Conservation (phyloP, 176 grass and related monocot genomes). For the Raddia guianensis region DNA sequence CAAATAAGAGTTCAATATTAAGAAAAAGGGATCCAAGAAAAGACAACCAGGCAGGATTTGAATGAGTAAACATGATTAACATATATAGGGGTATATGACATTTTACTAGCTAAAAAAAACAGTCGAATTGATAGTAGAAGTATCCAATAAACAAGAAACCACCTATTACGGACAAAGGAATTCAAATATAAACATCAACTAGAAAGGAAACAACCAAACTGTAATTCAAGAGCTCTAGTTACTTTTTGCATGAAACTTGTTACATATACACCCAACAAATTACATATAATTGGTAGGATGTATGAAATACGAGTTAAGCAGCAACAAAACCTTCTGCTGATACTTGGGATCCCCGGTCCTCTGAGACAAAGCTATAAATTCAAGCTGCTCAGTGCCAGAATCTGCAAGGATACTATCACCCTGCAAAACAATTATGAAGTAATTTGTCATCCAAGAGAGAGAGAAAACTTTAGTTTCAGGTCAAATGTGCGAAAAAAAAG, state of each 20-base stretch:
- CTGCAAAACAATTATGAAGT: conserved; percentile 50
- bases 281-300: conserved; percentile 26
- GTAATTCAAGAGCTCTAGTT: not conserved
- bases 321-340: conserved; percentile 74
- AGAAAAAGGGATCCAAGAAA: conserved; percentile 6
- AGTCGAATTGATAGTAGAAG: not conserved
- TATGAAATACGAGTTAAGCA: conserved; percentile 35
- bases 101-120: conserved; percentile 11
- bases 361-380: conserved; percentile 96
- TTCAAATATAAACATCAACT: not conserved
- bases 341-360: conserved; percentile 93
- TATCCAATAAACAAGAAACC: conserved; percentile 25
- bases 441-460: conserved; percentile 12
- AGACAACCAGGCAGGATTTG: not conserved
- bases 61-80: conserved; percentile 6
- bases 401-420: conserved; percentile 92
- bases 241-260: conserved; percentile 28
- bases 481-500: conserved; percentile 1
- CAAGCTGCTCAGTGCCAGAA: conserved; percentile 97
- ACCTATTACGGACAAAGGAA: not conserved
- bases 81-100: not conserved
- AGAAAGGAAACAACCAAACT: not conserved
- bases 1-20: conserved; percentile 26
- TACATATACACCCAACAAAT: conserved; percentile 27
- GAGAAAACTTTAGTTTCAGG: conserved; percentile 22